Base-by-base conservation (phyloP, 495 filamentous ascomycete genomes). In the Tetracladium marchalianum region DNA sequence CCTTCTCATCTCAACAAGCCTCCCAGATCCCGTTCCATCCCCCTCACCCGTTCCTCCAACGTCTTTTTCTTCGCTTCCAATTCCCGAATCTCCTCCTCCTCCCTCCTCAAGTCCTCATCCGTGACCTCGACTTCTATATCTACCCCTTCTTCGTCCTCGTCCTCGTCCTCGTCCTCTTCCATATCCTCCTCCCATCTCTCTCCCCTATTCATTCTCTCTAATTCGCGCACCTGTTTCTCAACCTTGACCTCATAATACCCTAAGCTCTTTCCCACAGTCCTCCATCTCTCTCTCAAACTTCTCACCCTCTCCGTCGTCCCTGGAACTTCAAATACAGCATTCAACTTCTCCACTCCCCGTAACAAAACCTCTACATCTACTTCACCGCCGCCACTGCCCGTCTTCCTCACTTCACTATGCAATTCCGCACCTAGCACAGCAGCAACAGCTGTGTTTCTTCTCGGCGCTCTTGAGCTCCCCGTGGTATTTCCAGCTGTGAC, bases 361-460 rank as follows among this genome's bases (percentile, higher is more conserved):
- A 98, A 71, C 31, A 98, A 64, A 4, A 93, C 71, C 59, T 94
- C 85, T 17, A 97, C 80, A 62, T 97, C 87, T 6, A 97, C 71
- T 33, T 95, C 88, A 47, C 82, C 60, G 47, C 64, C 65, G 35
- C 70, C 71, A 39, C 62, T 67, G 40, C 57, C 72, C 31, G 58
- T 62, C 59, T 80, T 70, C 34, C 77, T 66, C 18, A 96, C 87
- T 60, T 84, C 78, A 39, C 88, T 81, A 62, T 90, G 85, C 60
- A 97, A 77, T 52, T 95, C 85, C 1, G 80, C 78, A 6, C 92
- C 92, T 13, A 98, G 60, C 0, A 97, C 88, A 9, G 87, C 84
- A 9, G 90, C 86, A 11, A 97, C 90, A 1, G 90, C 89, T 5
- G 87, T 92, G 55, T 87, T 84, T 45, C 81, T 76, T 55, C 77